Base-by-base conservation (phyloP, 148 eudicot species). In the Vaccinium vitisidaea region DNA sequence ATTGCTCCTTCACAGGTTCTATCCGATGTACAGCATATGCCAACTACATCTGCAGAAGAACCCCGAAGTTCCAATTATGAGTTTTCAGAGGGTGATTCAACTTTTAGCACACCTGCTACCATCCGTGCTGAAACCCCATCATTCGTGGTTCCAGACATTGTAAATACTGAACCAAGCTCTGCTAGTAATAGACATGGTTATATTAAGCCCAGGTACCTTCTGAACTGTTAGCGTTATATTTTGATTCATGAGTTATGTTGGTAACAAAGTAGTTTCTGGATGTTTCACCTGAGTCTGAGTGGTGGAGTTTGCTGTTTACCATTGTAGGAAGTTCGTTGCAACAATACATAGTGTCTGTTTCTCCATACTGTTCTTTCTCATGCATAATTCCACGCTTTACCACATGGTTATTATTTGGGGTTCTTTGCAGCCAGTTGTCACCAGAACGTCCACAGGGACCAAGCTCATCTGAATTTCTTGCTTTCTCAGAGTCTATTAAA, bases 401-500 rank as follows among this genome's bases (percentile, higher is more conserved):
- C 8, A 15, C 19, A 53, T 87, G 55, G 80, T 63, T 8, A 77
- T 58, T 65, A 36, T 77, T 73, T 82, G 88, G 90, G 83, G 74
- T 82, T 52, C 13, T 83, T 52, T 84, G 77, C 84, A 90, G 92
- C 81, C 92, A 88, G 83, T 81, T 86, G 65, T 71, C 88, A 53
- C 78, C 84, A 81, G 86, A 86, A 59, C 56, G 84, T 87, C 87
- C 91, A 73, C 89, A 85, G 84, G 83, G 85, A 76, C 86, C 89
- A 19, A 90, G 88, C 86, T 83, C 93, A 30, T 83, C 92, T 15
- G 95, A 94, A 87, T 87, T 91, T 79, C 88, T 88, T 80, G 92
- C 94, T 2, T 90, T 94, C 79, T 92, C 96, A n/a, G 93, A 92
- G 77, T 92, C 98, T 52, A 71, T 94, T 27, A 94, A 91, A 87